Evolutionary conservation across 1,284 basidiomycete genomes (phyloP), one percentile per base, ranked within the genome.

Genomic region (Sporisorium scitamineum): DNA sequence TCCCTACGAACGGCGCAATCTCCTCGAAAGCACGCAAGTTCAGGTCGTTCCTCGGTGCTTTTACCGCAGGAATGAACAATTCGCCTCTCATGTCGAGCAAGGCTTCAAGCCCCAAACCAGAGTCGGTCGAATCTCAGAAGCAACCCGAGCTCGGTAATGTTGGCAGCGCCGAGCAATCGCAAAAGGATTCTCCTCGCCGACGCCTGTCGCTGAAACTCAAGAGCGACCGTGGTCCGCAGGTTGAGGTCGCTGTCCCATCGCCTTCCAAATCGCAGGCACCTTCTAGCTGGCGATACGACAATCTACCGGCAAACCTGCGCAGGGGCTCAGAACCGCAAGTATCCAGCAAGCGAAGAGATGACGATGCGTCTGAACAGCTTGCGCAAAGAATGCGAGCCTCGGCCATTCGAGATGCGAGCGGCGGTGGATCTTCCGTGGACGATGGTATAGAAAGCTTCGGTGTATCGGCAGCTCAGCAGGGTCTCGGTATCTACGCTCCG

Each of bases 21-120:
- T 52, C 58, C 4, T 47, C 66, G 2, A 68, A 69, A 39, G 59
- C 61, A 29, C 71, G 66, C 41, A 74, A 74, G 52, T 57, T 74
- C 45, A 69, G 45, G 44, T 70, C 58, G 2, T 74, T 74, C 55
- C 65, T 74, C 14, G 71, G 66, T 22, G 57, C 54, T n/a, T 59
- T 74, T 32, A 45, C 59, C 5, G 51, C 54, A 5, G 59, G 62
- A n/a, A 74, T 69, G 47, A 58, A 70, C 24, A 51, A 52, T 27
- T 58, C 66, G 26, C 57, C 71, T 24, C 51, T 56, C 50, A 57
- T n/a, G 4, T 16, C 55, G 4, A 71, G 59, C 50, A 54, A 47
- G 24, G 22, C 20, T 10, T 11, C 47, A 6, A 48, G 45, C 39
- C 45, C 57, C 14, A 51, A 57, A 13, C 34, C 54, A 2, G 54